Evolutionary conservation across 805 yeast species (phyloP).

Genomic region (Brettanomyces anomalus): DNA sequence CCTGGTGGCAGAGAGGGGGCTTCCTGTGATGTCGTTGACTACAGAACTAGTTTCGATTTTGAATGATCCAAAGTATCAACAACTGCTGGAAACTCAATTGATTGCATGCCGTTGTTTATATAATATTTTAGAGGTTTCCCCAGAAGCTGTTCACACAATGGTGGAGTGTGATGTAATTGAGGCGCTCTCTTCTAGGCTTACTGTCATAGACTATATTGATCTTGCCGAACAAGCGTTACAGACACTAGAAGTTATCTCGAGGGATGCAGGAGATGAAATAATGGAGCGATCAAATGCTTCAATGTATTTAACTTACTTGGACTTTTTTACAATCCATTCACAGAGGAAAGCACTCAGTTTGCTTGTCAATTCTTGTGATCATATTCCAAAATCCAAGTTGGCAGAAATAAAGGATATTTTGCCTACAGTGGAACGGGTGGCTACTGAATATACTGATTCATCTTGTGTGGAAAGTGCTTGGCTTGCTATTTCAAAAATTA

Average conservation of each 20-base stretch:
- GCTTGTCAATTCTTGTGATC: constrained; percentile 59
- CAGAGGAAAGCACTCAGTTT: constrained; percentile 74
- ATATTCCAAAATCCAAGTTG: constrained; percentile 36
- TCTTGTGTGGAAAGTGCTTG: constrained; percentile 56
- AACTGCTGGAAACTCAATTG: constrained; percentile 70
- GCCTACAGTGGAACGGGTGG: constrained; percentile 49
- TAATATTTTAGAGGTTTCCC: constrained; percentile 68
- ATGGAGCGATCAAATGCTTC: constrained; percentile 52
- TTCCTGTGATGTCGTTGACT: constrained; percentile 53
- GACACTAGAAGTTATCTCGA: constrained; percentile 58
- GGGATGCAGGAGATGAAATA: constrained; percentile 42
- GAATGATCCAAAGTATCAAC: constrained; percentile 45
- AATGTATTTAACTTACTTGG: constrained; percentile 65
- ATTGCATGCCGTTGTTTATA: constrained; percentile 79
- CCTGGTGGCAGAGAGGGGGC: constrained; percentile 47
- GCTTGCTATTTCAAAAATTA: constrained; percentile 50
- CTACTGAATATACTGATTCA: constrained; percentile 46
- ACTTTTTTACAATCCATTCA: constrained; percentile 82
- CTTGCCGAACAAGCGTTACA: constrained; percentile 86
- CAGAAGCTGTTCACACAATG: constrained; percentile 52
- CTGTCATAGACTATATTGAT: constrained; percentile 78
- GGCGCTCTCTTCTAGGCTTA: constrained; percentile 52
- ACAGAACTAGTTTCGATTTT: constrained; percentile 48
- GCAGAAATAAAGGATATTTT: constrained; percentile 46
- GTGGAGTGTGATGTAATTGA: constrained; percentile 60